A percentile compares a stretch with the other conserved stretches of the same genome.
Conservation (phyloP, 176 grass and related monocot species). For the Aegilops sharonensis region DNA sequence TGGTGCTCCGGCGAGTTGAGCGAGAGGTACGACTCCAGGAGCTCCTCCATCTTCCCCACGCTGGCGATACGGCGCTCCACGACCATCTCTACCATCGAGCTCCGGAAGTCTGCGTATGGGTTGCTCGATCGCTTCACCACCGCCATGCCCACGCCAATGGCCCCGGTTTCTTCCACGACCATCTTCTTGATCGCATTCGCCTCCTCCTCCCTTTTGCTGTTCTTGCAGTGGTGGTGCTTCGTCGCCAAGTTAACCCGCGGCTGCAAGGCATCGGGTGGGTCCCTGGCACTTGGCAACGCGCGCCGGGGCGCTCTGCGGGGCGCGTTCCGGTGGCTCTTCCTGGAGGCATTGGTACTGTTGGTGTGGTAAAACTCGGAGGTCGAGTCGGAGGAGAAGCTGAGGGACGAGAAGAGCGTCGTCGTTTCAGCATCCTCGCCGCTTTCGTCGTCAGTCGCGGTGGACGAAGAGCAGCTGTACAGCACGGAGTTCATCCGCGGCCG, state of each 20-base stretch:
- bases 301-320: neutral
- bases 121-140: constrained; percentile 85
- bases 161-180: neutral
- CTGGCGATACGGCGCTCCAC: constrained; percentile 51
- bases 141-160: constrained; percentile 20
- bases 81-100: constrained; percentile 98
- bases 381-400: constrained; percentile 79
- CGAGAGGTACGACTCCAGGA: constrained; percentile 71
- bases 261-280: too few species aligned
- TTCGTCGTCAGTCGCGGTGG: constrained; percentile 23
- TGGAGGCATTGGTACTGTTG: constrained; percentile 14
- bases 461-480: constrained; percentile 35
- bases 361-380: constrained; percentile 56
- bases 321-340: constrained; percentile 28
- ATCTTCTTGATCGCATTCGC: neutral
- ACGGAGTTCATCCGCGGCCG: constrained; percentile 43
- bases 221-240: neutral
- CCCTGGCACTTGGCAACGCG: neutral
- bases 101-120: constrained; percentile 83
- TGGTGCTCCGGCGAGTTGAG: constrained; percentile 75
- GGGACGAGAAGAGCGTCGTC: constrained; percentile 72
- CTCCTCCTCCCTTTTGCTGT: neutral
- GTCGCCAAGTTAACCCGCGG: neutral
- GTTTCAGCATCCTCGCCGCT: constrained; percentile 49
- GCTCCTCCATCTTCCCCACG: constrained; percentile 64